phyloP scores from a whole-genome alignment of 306 rosid genomes.

The Lathyrus sativus region DNA sequence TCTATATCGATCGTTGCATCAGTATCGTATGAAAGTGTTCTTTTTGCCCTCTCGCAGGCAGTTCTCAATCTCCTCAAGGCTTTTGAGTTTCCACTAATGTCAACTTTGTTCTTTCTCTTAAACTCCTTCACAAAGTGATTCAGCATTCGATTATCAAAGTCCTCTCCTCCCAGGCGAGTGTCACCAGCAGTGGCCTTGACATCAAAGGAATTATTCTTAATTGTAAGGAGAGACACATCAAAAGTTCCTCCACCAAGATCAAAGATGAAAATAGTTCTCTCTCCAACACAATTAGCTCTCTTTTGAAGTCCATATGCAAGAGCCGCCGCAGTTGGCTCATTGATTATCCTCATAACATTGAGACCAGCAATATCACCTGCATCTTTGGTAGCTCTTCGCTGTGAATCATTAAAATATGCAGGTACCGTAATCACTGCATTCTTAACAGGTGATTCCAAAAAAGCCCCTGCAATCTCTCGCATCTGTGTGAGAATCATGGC shows the following conservation, averaged over 20 bases:
- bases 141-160: background rate
- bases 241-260: no score
- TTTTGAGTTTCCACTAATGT: background rate
- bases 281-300: no score
- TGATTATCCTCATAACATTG: no score
- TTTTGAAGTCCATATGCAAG: no score
- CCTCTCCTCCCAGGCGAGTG: no score
- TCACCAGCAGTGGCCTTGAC: no score
- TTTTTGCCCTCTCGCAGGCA: background rate
- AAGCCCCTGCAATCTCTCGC: slow-evolving; percentile 57
- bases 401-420: background rate
- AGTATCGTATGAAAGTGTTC: background rate
- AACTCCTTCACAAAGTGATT: background rate
- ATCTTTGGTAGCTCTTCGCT: no score
- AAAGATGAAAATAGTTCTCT: no score
- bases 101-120: background rate
- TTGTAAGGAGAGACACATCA: no score
- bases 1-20: background rate
- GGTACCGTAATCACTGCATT: background rate
- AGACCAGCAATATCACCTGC: no score
- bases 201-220: no score
- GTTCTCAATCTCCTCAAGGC: background rate
- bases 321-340: no score
- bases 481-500: slow-evolving; percentile 55
- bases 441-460: slow-evolving; percentile 10